Conservation (phyloP, 2,329 filamentous ascomycete genomes). For the Colletotrichum coccodes region DNA sequence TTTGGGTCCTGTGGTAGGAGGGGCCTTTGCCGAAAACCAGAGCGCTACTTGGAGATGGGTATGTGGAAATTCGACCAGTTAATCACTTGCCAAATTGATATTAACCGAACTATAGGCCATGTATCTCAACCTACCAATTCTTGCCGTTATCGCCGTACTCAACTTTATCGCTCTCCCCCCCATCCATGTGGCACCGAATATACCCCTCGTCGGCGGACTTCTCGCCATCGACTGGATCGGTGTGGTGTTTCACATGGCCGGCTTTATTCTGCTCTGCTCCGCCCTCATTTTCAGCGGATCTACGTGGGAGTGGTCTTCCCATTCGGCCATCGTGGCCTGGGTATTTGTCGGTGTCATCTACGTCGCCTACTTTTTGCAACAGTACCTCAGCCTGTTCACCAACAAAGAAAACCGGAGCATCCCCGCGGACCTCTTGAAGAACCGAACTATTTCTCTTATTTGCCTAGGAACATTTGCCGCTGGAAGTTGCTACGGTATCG, state of each 20-base stretch:
- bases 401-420: slow-evolving; percentile 53
- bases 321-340: slow-evolving; percentile 56
- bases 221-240: slow-evolving; percentile 44
- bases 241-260: slow-evolving; percentile 39
- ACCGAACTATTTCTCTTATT: slow-evolving; percentile 51
- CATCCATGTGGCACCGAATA: slow-evolving; percentile 36
- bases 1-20: slow-evolving; percentile 39
- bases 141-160: slow-evolving; percentile 52
- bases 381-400: slow-evolving; percentile 56
- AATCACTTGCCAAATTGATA: accelerated
- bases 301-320: slow-evolving; percentile 58
- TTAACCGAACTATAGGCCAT: slow-evolving; percentile 42
- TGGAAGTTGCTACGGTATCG: slow-evolving; percentile 48
- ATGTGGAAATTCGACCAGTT: background rate
- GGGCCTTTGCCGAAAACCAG: slow-evolving; percentile 45
- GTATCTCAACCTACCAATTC: slow-evolving; percentile 61
- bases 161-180: slow-evolving; percentile 56
- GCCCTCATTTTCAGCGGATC: slow-evolving; percentile 62
- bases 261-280: slow-evolving; percentile 53
- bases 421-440: slow-evolving; percentile 52
- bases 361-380: slow-evolving; percentile 57
- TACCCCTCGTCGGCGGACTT: slow-evolving; percentile 34
- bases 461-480: slow-evolving; percentile 50
- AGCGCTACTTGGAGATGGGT: slow-evolving; percentile 53
- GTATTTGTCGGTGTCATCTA: slow-evolving; percentile 55